Base-by-base conservation (phyloP, 2,329 filamentous ascomycete species). In the Macrophomina tecta region DNA sequence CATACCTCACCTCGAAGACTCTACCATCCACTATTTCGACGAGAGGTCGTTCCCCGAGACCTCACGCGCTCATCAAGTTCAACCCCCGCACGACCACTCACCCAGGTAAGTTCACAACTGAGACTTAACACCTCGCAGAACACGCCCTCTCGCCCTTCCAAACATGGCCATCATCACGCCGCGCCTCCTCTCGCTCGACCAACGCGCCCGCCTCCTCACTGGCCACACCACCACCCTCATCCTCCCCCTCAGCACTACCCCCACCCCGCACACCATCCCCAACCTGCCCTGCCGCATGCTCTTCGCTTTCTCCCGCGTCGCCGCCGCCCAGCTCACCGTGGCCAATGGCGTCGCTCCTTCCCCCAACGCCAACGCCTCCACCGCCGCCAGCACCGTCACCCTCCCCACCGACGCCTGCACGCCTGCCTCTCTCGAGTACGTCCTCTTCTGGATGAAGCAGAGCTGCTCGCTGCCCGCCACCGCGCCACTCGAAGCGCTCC, bases 221-320 rank as follows among this genome's bases (percentile, higher is more conserved):
- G 63, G 63, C 40, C 49, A 38, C 36, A 46, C 40, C 63, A 28
- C 46, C 38, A 7, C 63, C 14, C 49, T 65, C 51, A n/a, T 9
- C 51, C 63, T 65, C 49, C 49, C 51, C 28, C 30, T 48, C 36
- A 46, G 49, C 40, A 23, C 18, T 16, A 53, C 28, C n/a, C n/a
- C 11, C 30, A 28, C 30, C 16, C 40, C 51, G 7, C 40, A 65
- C 63, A 65, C 51, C n/a, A 55, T 56, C 49, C 63, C 63, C 63
- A 7, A 30, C 3, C 51, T 65, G 5, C 63, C 63, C 18, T 38
- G 63, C 28, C 63, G 63, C 63, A 48, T 65, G 51, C 63, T 65
- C 9, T 65, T 65, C 63, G 51, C 63, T 9, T 53, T 65, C 36
- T 56, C 51, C 38, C 49, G 16, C 49, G 16, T 46, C 28, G 49